Evolutionary conservation across 257 asterid genomes (phyloP), one percentile per base, ranked within the genome.

Genomic region (Nicotiana noctiflora): DNA sequence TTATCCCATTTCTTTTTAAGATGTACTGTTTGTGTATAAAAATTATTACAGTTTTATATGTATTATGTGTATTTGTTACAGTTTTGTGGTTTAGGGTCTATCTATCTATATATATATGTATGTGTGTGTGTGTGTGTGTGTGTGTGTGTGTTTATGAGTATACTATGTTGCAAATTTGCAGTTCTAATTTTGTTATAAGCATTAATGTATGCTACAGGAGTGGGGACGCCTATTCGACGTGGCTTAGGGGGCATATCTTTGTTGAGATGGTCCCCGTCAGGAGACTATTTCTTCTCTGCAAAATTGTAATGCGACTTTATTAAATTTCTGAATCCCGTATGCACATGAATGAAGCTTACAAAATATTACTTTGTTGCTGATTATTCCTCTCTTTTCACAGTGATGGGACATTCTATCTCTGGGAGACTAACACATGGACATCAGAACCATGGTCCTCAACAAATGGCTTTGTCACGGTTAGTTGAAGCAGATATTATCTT

Each of bases 391-490:
- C 68, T 76, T 84, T 21, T 84, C 88, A 89, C 96, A 94, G 98
- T 81, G 98, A 96, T 88, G 97, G 97, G 44, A 90, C 99, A 80
- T 96, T 96, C 92, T 94, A 96, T 88, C 93, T 94, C 62, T 96
- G 98, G 99, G 99, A 96, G 89, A 96, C 98, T 72, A 94, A 90
- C 85, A 92, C 99, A 11, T 94, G 99, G 99, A 94, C 98, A 83
- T 96, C 99, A 74, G 97, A 92, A 84, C 91, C 92, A 81, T 96
- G 99, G 99, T 94, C 98, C 83, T 90, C 98, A 27, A 87, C 92
- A 59, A 87, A 87, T 86, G 99, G 98, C 74, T 86, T 90, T 86
- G 97, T 96, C 88, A 94, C 97, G 93, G 98, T 95, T 52, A 79
- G 98, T 88, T 29, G 55, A 51, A 12, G 13, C 77, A 37, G 15